phyloP scores from a whole-genome alignment of 2,329 filamentous ascomycete genomes.

The Fusarium sp. region DNA sequence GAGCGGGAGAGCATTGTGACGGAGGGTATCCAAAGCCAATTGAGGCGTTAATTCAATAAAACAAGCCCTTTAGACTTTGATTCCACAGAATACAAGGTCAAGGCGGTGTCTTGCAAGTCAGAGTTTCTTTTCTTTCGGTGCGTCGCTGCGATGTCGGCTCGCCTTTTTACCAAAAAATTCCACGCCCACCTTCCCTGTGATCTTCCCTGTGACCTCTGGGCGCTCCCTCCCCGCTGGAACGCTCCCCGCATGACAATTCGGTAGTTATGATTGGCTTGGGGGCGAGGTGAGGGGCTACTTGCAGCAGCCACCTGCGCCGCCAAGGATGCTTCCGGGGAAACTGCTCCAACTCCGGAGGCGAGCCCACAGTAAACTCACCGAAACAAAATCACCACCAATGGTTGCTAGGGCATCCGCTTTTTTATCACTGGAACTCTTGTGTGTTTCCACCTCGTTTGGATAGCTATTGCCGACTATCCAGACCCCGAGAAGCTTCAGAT shows the following conservation, averaged over 20 bases:
- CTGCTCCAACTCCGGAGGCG: slow-evolving; percentile 32
- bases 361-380: slow-evolving; percentile 13
- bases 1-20: slow-evolving; percentile 47
- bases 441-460: background rate
- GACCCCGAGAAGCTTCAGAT: background rate
- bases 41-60: slow-evolving; percentile 25
- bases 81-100: background rate
- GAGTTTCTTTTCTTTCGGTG: slow-evolving; percentile 30
- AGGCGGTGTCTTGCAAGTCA: slow-evolving; percentile 21
- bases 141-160: slow-evolving; percentile 47
- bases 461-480: background rate
- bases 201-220: slow-evolving; percentile 50
- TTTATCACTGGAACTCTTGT: background rate
- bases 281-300: background rate
- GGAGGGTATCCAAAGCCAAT: slow-evolving; percentile 32
- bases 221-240: slow-evolving; percentile 23
- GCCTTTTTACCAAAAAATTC: slow-evolving; percentile 40
- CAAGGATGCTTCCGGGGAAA: slow-evolving; percentile 18
- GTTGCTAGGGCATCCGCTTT: background rate
- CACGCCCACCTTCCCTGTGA: slow-evolving; percentile 47
- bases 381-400: background rate
- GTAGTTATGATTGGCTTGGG: slow-evolving; percentile 25
- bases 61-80: slow-evolving; percentile 16
- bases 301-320: slow-evolving; percentile 23
- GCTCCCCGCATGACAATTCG: slow-evolving; percentile 47